Conservation (phyloP, 2,329 filamentous ascomycete species). For the Scedosporium aurantiacum region DNA sequence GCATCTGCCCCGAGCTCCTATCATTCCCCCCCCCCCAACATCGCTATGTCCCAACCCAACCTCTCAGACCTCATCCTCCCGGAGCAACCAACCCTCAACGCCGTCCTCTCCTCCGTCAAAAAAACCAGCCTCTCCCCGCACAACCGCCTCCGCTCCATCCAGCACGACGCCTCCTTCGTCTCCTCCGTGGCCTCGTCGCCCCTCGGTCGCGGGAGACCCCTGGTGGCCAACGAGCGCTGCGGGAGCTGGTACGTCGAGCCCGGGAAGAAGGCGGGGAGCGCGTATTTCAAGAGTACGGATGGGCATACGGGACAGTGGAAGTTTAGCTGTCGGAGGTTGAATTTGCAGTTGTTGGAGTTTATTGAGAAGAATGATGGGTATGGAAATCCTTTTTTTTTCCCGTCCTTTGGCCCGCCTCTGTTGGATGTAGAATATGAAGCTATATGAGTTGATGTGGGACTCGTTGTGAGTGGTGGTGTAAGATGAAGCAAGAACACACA, state of each 20-base stretch:
- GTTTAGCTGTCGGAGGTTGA: constrained; percentile 76
- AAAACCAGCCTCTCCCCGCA: constrained; percentile 60
- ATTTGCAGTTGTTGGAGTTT: constrained; percentile 66
- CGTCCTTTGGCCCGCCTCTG: neutral
- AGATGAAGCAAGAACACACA: neutral
- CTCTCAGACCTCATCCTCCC: constrained; percentile 37
- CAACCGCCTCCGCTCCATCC: constrained; percentile 75
- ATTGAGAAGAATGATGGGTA: constrained; percentile 58
- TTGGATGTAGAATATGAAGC: no score
- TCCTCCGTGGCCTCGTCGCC: constrained; percentile 43
- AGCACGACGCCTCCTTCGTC: constrained; percentile 66
- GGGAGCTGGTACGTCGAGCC: constrained; percentile 88
- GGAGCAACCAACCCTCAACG: constrained; percentile 53
- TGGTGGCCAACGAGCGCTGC: constrained; percentile 89
- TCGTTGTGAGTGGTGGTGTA: neutral
- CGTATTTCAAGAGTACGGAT: constrained; percentile 97
- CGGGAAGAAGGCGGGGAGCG: constrained; percentile 53
- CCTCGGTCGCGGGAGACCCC: constrained; percentile 37
- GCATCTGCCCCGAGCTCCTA: no score
- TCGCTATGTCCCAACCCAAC: constrained; percentile 10
- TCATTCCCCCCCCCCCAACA: no score
- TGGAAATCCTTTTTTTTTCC: constrained; percentile 13
- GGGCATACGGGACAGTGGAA: constrained; percentile 86
- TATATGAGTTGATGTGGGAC: no score
- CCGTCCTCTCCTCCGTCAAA: constrained; percentile 61